Evolutionary conservation across 1,139 yeast genomes (phyloP).

Genomic region (Kodamaea plutei): DNA sequence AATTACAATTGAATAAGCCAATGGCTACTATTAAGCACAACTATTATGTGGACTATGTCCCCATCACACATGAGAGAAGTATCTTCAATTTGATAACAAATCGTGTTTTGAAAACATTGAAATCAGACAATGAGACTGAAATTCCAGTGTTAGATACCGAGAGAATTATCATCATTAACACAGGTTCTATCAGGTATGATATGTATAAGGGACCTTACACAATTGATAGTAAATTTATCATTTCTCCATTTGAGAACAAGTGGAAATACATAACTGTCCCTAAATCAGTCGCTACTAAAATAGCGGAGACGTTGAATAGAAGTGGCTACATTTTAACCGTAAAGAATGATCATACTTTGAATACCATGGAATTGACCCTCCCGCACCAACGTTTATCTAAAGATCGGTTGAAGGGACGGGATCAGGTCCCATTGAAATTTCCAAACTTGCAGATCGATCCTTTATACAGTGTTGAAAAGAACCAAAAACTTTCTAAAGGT

Average conservation of each 20-base stretch:
- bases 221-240: constrained; percentile 71
- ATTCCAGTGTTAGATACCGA: constrained; percentile 22
- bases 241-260: constrained; percentile 79
- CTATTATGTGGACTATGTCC: constrained; percentile 68
- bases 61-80: constrained; percentile 56
- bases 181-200: constrained; percentile 89
- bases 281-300: constrained; percentile 40
- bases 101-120: constrained; percentile 57
- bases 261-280: constrained; percentile 68
- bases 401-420: neutral
- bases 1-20: constrained; percentile 50
- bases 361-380: too few species aligned
- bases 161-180: constrained; percentile 68
- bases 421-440: constrained; percentile 1
- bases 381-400: constrained; percentile 20
- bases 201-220: constrained; percentile 84
- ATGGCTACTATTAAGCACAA: constrained; percentile 65
- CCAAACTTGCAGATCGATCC: constrained; percentile 1
- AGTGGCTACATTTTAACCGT: constrained; percentile 38
- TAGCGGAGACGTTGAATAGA: constrained; percentile 49
- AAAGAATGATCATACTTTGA: constrained; percentile 15
- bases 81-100: constrained; percentile 58
- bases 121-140: constrained; percentile 11
- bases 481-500: constrained; percentile 45
- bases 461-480: neutral